Evolutionary conservation across 2,329 filamentous ascomycete genomes (phyloP).

Genomic region (Sporothrix brasiliensis): DNA sequence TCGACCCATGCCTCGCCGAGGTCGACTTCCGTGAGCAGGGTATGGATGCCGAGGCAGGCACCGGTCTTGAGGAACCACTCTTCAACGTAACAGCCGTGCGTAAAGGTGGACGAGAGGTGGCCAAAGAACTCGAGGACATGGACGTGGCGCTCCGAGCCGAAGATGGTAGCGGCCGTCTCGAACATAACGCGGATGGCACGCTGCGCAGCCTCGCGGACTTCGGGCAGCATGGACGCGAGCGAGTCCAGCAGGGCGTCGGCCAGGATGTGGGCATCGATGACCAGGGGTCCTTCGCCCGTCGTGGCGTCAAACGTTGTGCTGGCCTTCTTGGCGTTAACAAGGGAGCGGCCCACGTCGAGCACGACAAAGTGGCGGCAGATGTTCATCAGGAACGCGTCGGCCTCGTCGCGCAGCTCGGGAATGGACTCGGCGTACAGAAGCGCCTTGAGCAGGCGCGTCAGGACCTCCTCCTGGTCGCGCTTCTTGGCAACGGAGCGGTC

Average conservation of each 20-base stretch:
- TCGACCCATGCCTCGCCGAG: constrained; percentile 83
- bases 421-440: constrained; percentile 83
- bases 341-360: constrained; percentile 82
- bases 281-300: constrained; percentile 82
- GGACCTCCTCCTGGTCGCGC: constrained; percentile 74
- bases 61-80: constrained; percentile 99
- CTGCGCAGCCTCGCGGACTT: constrained; percentile 81
- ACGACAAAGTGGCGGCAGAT: constrained; percentile 89
- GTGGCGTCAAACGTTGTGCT: constrained; percentile 80
- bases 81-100: constrained; percentile 93
- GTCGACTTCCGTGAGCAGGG: constrained; percentile 81
- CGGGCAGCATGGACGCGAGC: constrained; percentile 78
- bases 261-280: constrained; percentile 82
- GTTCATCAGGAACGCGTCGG: constrained; percentile 73
- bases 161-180: constrained; percentile 73
- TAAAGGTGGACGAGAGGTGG: constrained; percentile 80
- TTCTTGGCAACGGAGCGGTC: constrained; percentile 86
- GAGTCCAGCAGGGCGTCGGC: constrained; percentile 90
- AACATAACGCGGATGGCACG: constrained; percentile 76
- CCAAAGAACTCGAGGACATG: constrained; percentile 81
- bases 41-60: constrained; percentile 85
- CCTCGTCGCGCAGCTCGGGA: constrained; percentile 75
- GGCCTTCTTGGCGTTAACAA: constrained; percentile 77
- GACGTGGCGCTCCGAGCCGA: constrained; percentile 72
- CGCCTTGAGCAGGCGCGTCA: constrained; percentile 88